Evolutionary conservation across 1,139 yeast species (phyloP).

Genomic region (Yamadazyma mexicana): DNA sequence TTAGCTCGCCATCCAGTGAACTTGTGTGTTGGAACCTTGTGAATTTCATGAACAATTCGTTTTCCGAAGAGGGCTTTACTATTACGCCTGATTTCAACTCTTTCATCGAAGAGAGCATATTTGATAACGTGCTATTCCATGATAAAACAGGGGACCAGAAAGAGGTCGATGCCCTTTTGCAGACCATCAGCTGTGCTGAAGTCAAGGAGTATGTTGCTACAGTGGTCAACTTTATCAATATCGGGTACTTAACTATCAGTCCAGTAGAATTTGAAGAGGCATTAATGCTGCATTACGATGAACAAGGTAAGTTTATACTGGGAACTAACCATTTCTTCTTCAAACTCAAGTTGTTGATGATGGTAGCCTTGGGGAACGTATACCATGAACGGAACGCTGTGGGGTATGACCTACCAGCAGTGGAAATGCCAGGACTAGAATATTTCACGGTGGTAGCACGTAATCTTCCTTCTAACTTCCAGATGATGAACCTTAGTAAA

Average conservation of each 20-base stretch:
- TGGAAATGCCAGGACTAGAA: slow-evolving; percentile 21
- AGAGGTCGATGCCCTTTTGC: slow-evolving; percentile 1
- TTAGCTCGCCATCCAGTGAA: slow-evolving; percentile 29
- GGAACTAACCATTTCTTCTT: slow-evolving; percentile 13
- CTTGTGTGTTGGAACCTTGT: slow-evolving; percentile 28
- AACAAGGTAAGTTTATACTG: slow-evolving; percentile 10
- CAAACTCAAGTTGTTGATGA: slow-evolving; percentile 21
- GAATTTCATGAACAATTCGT: slow-evolving; percentile 15
- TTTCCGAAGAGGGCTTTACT: slow-evolving; percentile 10
- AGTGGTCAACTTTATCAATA: slow-evolving; percentile 22
- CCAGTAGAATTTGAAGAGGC: slow-evolving; percentile 19
- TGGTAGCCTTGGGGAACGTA: slow-evolving; percentile 25
- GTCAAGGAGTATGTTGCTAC: slow-evolving; percentile 13
- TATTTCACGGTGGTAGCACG: slow-evolving; percentile 22
- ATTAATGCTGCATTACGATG: slow-evolving; percentile 16
- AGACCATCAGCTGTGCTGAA: background rate
- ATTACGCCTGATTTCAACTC: slow-evolving; percentile 27
- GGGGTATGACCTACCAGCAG: slow-evolving; percentile 6
- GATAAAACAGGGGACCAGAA: slow-evolving; percentile 3
- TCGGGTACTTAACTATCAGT: slow-evolving; percentile 27
- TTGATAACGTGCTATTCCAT: slow-evolving; percentile 18
- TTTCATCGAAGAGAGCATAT: slow-evolving; percentile 24
- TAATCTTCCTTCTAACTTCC: slow-evolving; percentile 22
- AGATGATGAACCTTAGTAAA: slow-evolving; percentile 15
- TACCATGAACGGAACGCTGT: slow-evolving; percentile 17